Conservation (phyloP, 1,284 basidiomycete genomes). For the Microstroma glucosiphilum region DNA sequence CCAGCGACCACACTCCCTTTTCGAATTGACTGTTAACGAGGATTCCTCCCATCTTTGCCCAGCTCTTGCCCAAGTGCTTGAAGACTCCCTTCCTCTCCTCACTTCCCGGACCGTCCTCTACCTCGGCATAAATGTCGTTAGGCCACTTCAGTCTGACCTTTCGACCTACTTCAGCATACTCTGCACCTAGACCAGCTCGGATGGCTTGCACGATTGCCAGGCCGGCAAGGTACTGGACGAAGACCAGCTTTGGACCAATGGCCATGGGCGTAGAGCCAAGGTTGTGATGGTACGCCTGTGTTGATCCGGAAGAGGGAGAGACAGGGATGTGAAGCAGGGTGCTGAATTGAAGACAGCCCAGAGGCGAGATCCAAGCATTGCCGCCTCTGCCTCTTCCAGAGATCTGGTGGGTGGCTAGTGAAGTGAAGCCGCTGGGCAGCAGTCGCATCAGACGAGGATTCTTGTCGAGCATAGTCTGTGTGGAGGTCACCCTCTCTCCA, state of each 20-base stretch:
- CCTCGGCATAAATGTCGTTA: slow-evolving; percentile 81
- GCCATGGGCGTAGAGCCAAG: background rate
- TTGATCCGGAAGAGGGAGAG: slow-evolving; percentile 57
- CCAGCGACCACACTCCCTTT: slow-evolving; percentile 67
- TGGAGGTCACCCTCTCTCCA: slow-evolving; percentile 83
- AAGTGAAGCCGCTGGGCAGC: slow-evolving; percentile 70
- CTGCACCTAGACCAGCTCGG: slow-evolving; percentile 53
- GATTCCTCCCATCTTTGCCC: slow-evolving; percentile 60
- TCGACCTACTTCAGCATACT: slow-evolving; percentile 59
- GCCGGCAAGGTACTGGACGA: slow-evolving; percentile 89
- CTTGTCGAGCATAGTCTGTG: slow-evolving; percentile 91
- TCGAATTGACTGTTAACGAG: slow-evolving; percentile 79
- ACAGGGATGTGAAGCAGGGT: slow-evolving; percentile 63
- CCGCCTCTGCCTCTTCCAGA: slow-evolving; percentile 79
- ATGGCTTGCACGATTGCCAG: slow-evolving; percentile 84
- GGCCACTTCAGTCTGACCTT: slow-evolving; percentile 81
- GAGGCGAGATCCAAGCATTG: slow-evolving; percentile 88
- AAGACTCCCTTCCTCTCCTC: slow-evolving; percentile 52
- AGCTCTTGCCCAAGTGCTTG: slow-evolving; percentile 30
- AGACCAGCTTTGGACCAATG: slow-evolving; percentile 56
- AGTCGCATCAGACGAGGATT: slow-evolving; percentile 68
- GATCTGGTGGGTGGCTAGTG: slow-evolving; percentile 79
- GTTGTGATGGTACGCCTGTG: slow-evolving; percentile 56
- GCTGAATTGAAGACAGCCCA: slow-evolving; percentile 82
- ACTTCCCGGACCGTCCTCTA: slow-evolving; percentile 52